Base-by-base conservation (phyloP, 345 rosid species). In the Noccaea bulbosa region DNA sequence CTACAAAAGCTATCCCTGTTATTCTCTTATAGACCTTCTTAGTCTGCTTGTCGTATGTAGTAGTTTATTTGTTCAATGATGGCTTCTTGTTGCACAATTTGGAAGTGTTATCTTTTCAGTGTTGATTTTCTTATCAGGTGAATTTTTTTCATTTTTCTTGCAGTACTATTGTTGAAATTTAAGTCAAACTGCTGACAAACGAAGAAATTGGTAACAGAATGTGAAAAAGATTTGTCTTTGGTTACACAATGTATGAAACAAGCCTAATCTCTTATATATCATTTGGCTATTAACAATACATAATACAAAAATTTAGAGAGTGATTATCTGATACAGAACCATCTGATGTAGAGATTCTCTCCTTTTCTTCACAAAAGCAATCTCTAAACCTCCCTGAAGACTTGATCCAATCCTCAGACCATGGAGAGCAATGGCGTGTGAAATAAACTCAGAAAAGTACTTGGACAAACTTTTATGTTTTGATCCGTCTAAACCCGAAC, bases 401-500 rank as follows among this genome's bases (percentile, higher is more conserved):
- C 40, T 12, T 41, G 67, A 73, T 57, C 39, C 39, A 53, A 9
- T 43, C 47, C 39, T 33, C 39, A 43, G 32, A 41, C 8, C 43
- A 51, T 51, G 75, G 75, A 51, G 55, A 52, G 54, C 52, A 65
- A 39, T 17, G 58, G 37, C 65, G 8, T 54, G 35, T 38, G 0
- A 72, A 35, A 8, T 14, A 59, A 7, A n/a, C 41, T 15, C 41
- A 33, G 17, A 39, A 8, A 49, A 59, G 7, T 20, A 62, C 32
- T 51, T 62, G 30, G 64, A 35, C 64, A n/a, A 0, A 24, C 54
- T 14, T 62, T 51, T 84, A 89, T 11, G 81, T 86, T 72, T 75
- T 85, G 20, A 78, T 54, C 67, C 87, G 81, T 76, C 87, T 86
- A 72, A 92, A 88, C 69, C 85, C 94, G 15, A 92, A 92, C 99